Base-by-base conservation (phyloP, 768 basidiomycete genomes). In the Rhizopogon roseolus region DNA sequence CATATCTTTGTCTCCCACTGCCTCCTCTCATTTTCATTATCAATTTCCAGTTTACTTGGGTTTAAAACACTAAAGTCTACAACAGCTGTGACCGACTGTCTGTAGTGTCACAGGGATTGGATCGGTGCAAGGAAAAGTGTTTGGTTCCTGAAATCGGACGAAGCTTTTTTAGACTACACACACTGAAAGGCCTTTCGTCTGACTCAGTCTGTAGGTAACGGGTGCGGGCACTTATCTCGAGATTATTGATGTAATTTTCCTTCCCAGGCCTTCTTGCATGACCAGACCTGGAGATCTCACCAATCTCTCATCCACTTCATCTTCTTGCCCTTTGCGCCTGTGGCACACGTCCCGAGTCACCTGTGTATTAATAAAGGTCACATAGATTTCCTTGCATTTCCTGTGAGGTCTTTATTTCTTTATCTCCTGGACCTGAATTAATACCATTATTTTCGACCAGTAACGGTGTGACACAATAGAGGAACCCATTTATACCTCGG, bases 401-500 rank as follows among this genome's bases (percentile, higher is more conserved):
- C 14, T 50, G 64, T 67, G 54, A 42, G 65, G 55, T 38, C 37
- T 43, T 55, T 49, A 19, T 29, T 42, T 46, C 6, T 36, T 59
- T 22, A 44, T 48, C 25, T 10, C 45, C 50, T 9, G 37, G 27
- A 16, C 40, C 32, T 50, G 46, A 42, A 59, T 62, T 53, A 53
- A 52, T 37, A 46, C 39, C 39, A 17, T 34, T 49, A 49, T 49
- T 50, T 54, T 55, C 60, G 54, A 53, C 19, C 50, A 57, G 59
- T 54, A 27, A 62, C 55, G 55, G 54, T 45, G 65, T 69, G 60
- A 53, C 64, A 48, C 19, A 60, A 49, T 58, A 58, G 40, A 60
- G 45, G 32, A 38, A 49, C 54, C 59, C 54, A 60, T 36, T 57
- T 60, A 60, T 70, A 70, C 60, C 60, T 42, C 52, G 41, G 17